phyloP scores from a whole-genome alignment of 768 basidiomycete genomes.

The Pleurotus djamor region DNA sequence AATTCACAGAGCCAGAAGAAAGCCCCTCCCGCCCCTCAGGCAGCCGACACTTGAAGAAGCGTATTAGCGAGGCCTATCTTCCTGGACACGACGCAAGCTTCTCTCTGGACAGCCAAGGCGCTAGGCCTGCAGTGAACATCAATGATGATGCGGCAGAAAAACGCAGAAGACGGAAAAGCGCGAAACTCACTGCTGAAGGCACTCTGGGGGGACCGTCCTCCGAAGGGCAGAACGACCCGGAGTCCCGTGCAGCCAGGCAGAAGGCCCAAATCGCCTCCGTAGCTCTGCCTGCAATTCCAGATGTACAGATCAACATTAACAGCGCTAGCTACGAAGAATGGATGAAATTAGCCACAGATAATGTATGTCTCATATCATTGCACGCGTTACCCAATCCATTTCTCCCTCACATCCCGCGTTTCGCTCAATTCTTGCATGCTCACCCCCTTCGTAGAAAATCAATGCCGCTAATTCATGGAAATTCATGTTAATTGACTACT shows the following conservation, averaged over 20 bases:
- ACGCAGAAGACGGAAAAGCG: slow-evolving; percentile 76
- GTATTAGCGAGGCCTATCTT: slow-evolving; percentile 57
- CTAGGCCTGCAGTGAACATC: slow-evolving; percentile 49
- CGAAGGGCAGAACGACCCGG: slow-evolving; percentile 35
- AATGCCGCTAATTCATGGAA: slow-evolving; percentile 97
- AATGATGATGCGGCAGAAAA: slow-evolving; percentile 92
- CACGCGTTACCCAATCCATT: too few relatives aligned
- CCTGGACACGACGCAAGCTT: slow-evolving; percentile 43
- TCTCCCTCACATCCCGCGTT: too few relatives aligned
- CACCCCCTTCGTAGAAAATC: slow-evolving; percentile 74
- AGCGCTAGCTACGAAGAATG: slow-evolving; percentile 96
- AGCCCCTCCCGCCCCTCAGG: slow-evolving; percentile 33
- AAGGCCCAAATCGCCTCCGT: slow-evolving; percentile 63
- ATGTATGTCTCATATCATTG: slow-evolving; percentile 45
- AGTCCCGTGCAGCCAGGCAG: slow-evolving; percentile 48
- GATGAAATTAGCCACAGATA: slow-evolving; percentile 99
- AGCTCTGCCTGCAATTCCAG: slow-evolving; percentile 53
- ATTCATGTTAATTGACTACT: slow-evolving; percentile 97
- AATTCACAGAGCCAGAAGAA: slow-evolving; percentile 31
- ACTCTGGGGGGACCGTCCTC: slow-evolving; percentile 62
- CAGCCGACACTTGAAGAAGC: slow-evolving; percentile 41
- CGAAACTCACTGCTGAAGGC: slow-evolving; percentile 57
- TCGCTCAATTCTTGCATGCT: too few relatives aligned
- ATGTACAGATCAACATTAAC: slow-evolving; percentile 80
- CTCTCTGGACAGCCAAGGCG: slow-evolving; percentile 32